Conservation (phyloP, 148 eudicot species). For the Vaccinium macrocarpon region DNA sequence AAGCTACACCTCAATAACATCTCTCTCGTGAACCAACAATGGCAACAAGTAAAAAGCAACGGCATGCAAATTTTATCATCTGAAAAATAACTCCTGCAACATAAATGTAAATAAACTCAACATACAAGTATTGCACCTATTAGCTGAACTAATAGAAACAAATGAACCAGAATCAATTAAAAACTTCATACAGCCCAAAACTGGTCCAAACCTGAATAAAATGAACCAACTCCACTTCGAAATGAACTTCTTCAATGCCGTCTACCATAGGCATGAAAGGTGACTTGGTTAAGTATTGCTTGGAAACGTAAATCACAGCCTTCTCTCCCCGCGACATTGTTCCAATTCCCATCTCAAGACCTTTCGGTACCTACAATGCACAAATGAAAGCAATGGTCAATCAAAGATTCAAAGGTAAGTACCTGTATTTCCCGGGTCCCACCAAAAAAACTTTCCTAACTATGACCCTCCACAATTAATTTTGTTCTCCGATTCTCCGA, state of each 20-base stretch:
- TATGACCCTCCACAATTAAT: background rate
- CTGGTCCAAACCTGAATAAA: constrained; percentile 74
- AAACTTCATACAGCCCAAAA: constrained; percentile 1
- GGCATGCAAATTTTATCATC: background rate
- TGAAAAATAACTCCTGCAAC: background rate
- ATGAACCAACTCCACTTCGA: constrained; percentile 91
- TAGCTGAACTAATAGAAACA: background rate
- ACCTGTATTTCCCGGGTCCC: background rate
- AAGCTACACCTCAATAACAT: background rate
- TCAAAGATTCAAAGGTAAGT: background rate
- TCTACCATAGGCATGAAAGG: constrained; percentile 49
- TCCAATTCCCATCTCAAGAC: constrained; percentile 96
- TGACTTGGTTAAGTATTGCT: constrained; percentile 55
- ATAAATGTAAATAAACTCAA: background rate
- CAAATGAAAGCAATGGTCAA: background rate
- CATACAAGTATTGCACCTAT: background rate
- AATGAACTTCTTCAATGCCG: constrained; percentile 76
- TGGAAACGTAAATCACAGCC: constrained; percentile 71
- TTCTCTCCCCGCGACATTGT: constrained; percentile 90
- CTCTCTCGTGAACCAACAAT: background rate
- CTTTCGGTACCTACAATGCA: constrained; percentile 66
- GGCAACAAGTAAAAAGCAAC: background rate
- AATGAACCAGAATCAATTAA: background rate
- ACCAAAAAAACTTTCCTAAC: background rate
- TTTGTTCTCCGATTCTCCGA: background rate